Base-by-base conservation (phyloP, 2,329 filamentous ascomycete species). In the Arthrobotrys sinensis region DNA sequence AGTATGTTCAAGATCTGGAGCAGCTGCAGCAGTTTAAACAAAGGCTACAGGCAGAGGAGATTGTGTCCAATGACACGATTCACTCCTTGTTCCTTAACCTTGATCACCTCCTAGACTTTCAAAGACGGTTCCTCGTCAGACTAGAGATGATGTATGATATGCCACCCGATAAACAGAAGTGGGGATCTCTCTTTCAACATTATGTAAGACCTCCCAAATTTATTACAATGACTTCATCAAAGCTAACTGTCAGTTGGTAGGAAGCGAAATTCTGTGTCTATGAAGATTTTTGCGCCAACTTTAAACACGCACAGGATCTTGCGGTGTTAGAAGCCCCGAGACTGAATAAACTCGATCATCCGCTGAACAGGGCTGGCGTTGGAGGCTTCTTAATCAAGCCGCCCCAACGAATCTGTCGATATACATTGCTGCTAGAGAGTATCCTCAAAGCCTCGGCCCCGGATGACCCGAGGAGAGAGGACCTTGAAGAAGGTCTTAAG, bases 61-160 rank as follows among this genome's bases (percentile, higher is more conserved):
- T 93, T 43, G 90, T 98, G 80, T 92, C 93, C 1, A 95, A 96
- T 67, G 96, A 99, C 83, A 90, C 91, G 8, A 91, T 97, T 21
- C 94, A 98, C 85, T 91, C 94, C 83, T 97, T 99, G 80, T 99
- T 99, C 85, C 88, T 98, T 79, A 99, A 99, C 85, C 90, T 98
- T 83, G 97, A 98, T 83, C 90, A 92, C 34, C 92, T 99, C 57
- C 88, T 99, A 65, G 96, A 99, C 84, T 97, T 97, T 83, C 95
- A 98, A 83, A 91, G 96, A 80, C 90, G 94, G 32, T 98, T 99
- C 82, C 87, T 99, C 57, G 98, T 99, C 82, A 91, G 94, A 69
- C 93, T 99, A 80, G 96, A 99, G 85, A 96, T 96, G 32, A 96
- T 94, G 43, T 97, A 98, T 82, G 94, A 93, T 2, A 89, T 93